A percentile compares a stretch with the other conserved stretches of the same genome.
Evolutionary conservation across 2,329 filamentous ascomycete genomes (phyloP).

Genomic region (Aspergillus intermedius): DNA sequence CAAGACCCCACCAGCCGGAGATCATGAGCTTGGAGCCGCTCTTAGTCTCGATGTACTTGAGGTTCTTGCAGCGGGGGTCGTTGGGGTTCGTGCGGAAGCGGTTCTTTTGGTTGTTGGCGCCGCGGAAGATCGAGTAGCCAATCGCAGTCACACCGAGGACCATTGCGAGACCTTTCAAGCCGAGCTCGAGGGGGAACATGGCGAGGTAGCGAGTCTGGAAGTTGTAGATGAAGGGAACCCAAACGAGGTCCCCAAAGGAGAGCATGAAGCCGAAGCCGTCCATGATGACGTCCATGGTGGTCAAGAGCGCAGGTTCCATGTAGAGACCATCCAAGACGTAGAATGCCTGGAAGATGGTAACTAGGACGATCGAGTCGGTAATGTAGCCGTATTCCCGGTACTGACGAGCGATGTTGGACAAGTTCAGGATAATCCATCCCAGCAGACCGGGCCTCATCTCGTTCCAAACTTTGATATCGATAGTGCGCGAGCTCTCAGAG

Average conservation of each 20-base stretch:
- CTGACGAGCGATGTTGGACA: conserved; percentile 78
- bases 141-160: conserved; percentile 56
- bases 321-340: conserved; percentile 81
- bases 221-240: conserved; percentile 87
- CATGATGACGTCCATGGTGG: conserved; percentile 87
- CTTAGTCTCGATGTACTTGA: conserved; percentile 79
- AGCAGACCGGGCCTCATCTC: conserved; percentile 89
- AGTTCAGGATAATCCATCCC: conserved; percentile 79
- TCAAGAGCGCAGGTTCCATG: conserved; percentile 83
- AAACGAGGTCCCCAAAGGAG: conserved; percentile 82
- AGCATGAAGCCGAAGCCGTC: conserved; percentile 97
- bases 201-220: conserved; percentile 79
- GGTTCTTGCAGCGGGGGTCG: conserved; percentile 69
- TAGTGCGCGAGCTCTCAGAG: conserved; percentile 52
- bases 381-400: conserved; percentile 77
- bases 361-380: conserved; percentile 77
- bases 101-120: conserved; percentile 94
- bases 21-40: conserved; percentile 70
- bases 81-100: conserved; percentile 80
- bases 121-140: conserved; percentile 88
- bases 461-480: conserved; percentile 85
- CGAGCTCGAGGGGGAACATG: conserved; percentile 73
- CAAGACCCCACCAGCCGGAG: conserved; percentile 87
- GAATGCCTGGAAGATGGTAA: conserved; percentile 68
- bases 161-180: conserved; percentile 55